Percentiles rank a stretch among this genome's conserved stretches.
These are phyloP conservation scores for Striga hermonthica DNA, from an alignment of 305 asterid genomes.

Conservation along the genomic window DNA sequence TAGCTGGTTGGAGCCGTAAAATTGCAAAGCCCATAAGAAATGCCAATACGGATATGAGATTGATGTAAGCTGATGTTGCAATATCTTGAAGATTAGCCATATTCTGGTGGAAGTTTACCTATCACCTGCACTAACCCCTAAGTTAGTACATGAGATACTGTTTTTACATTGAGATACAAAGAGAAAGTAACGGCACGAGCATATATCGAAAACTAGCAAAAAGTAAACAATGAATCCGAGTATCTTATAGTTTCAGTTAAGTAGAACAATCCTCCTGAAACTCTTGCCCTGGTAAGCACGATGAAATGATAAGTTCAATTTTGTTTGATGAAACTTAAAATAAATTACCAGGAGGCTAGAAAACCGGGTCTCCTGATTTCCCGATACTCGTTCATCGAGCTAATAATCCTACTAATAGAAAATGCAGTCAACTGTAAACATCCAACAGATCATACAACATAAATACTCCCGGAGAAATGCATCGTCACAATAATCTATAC, in stretches of 20 bases:
- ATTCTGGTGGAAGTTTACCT: conserved; percentile 27
- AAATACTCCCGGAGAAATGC: no score
- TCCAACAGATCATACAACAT: no score
- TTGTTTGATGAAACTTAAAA: no score
- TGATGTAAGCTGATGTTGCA: conserved; percentile 58
- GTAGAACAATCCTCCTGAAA: not conserved
- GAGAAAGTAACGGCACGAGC: not conserved
- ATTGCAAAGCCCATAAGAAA: conserved; percentile 74
- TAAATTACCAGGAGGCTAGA: no score
- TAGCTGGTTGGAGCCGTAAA: conserved; percentile 69
- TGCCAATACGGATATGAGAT: conserved; percentile 62
- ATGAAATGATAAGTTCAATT: not conserved
- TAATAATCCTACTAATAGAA: no score
- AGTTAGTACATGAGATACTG: not conserved
- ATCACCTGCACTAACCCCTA: conserved; percentile 32
- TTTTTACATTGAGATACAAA: not conserved
- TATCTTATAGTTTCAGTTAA: not conserved
- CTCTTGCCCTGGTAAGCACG: not conserved
- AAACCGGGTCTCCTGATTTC: no score
- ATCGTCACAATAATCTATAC: no score
- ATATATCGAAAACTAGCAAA: not conserved
- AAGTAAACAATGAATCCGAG: not conserved
- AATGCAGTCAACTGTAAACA: no score
- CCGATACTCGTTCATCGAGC: no score
- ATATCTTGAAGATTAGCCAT: conserved; percentile 76